Base-by-base conservation (phyloP, 176 grass and related monocot species). In the Alloteropsis semialata region DNA sequence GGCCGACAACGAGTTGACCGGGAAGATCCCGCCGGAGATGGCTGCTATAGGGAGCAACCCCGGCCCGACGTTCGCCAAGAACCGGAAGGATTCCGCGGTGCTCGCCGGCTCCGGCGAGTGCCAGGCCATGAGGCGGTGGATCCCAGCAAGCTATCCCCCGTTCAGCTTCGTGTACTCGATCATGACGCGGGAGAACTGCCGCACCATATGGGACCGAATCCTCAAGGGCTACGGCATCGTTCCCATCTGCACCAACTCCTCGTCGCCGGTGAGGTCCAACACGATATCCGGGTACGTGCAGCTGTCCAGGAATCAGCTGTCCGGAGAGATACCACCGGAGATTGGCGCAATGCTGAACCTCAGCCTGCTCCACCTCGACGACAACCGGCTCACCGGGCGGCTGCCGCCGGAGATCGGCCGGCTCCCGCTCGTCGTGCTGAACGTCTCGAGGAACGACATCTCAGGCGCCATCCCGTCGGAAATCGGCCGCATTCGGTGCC, bases 211-310 rank as follows among this genome's bases (percentile, higher is more conserved):
- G 96, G 86, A 92, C 56, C 82, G 50, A 0, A 56, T 96, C 16
- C 68, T 98, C 79, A 98, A 88, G 78, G 96, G 96, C 59, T 92
- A 93, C 28, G 93, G 87, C 8, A 89, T 98, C 34, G 75, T 98
- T 29, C 89, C 93, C 4, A 78, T 93, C 25, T 98, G 96, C 76
- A 36, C 82, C 57, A 93, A 93, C 56, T 54, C 80, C 8, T 88
- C 87, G 27, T 89, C 87, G 46, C 87, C 45, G 21, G 71, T 91
- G 53, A 75, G 64, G 69, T 90, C 88, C 41, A 37, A 92, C 44
- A 73, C 83, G n/a, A 83, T 92, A 73, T 87, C 96, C 49, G 91
- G 93, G 22, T 96, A 96, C 86, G 75, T 98, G 6, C 85, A 93
- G 85, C 84, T 98, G 36, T 95, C 96, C 19, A 65, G 86, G 19